Base-by-base conservation (phyloP, 164 flowering plant genomes). In the Magnolia changhungtana region DNA sequence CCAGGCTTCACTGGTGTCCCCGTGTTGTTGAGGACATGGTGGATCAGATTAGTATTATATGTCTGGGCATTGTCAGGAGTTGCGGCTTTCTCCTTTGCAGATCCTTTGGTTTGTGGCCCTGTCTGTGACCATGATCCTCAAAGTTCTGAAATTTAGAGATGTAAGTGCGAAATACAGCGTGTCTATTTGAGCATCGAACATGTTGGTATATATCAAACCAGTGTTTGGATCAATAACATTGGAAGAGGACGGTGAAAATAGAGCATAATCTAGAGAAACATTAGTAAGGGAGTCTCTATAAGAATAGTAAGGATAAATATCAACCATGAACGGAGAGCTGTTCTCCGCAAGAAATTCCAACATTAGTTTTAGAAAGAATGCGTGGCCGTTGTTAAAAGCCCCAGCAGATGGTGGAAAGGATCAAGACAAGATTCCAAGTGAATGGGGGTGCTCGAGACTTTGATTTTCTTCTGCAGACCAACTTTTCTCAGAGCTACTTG, bases 401-500 rank as follows among this genome's bases (percentile, higher is more conserved):
- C 98, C 99, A 5, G 98, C 99, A 19, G 98, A 94, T 1, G 99
- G 97, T 1, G 99, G 99, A 80, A 88, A 94, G 1, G 99, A 96
- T 13, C 96, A 87, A 29, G 97, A 91, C 80, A 96, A 73, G 72
- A 92, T 83, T 23, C 98, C 95, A 27, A 96, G 90, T 1, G 99
- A 91, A 82, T 88, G 92, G 21, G 99, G n/a, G n/a, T 90, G 16
- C 78, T 90, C 0, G 99, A 96, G 67, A 96, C 88, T 79, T 90
- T 94, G 16, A 96, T 96, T 83, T 81, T 91, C 76, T 78, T 90
- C 14, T 88, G 89, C 67, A 96, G 78, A 21, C 97, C 97, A 68
- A 82, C 90, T 78, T 92, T 92, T 79, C 77, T 88, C 5, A 96
- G 80, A 45, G 98, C 93, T 7, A 85, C 84, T 74, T 72, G 83